Percentiles rank a stretch among this genome's conserved stretches.
These are phyloP conservation scores for Entomortierella beljakovae DNA, from an alignment of 192 early-diverging fungal genomes.

Conservation along the genomic window DNA sequence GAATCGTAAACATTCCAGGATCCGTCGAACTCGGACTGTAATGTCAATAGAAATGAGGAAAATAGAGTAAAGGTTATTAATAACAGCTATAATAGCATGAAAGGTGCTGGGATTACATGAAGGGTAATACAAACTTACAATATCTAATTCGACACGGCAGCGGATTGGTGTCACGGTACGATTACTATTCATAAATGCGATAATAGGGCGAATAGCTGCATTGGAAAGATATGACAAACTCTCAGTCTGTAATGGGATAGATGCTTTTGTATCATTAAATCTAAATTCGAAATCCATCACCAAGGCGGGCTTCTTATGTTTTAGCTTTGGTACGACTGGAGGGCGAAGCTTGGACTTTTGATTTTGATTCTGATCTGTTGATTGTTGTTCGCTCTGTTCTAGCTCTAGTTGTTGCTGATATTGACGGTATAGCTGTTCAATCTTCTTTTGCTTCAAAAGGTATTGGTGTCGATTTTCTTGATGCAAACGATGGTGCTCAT, in stretches of 20 bases:
- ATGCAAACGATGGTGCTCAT: conserved; percentile 23
- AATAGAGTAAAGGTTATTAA: neutral
- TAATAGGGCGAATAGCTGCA: conserved; percentile 91
- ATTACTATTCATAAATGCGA: conserved; percentile 95
- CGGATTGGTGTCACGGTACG: conserved; percentile 87
- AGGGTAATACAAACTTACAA: too few relatives aligned
- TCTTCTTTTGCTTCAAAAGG: conserved; percentile 9
- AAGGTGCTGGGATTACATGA: too few relatives aligned
- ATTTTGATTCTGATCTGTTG: conserved; percentile 23
- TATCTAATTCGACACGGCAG: conserved; percentile 80
- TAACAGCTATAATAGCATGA: neutral
- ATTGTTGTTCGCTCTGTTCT: conserved; percentile 14
- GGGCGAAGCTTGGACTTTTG: conserved; percentile 23
- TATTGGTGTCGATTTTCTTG: conserved; percentile 16
- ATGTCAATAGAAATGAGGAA: neutral
- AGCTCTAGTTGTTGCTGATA: conserved; percentile 22
- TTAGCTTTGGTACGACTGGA: conserved; percentile 17
- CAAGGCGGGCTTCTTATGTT: conserved; percentile 50
- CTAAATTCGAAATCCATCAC: conserved; percentile 85
- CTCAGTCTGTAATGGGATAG: conserved; percentile 79
- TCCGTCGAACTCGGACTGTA: conserved; percentile 88
- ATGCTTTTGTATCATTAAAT: conserved; percentile 92
- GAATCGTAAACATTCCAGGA: conserved; percentile 93
- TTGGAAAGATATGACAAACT: conserved; percentile 83
- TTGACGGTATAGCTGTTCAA: conserved; percentile 15